phyloP scores from a whole-genome alignment of 768 basidiomycete species.

The Phanerodontia chrysosporium region DNA sequence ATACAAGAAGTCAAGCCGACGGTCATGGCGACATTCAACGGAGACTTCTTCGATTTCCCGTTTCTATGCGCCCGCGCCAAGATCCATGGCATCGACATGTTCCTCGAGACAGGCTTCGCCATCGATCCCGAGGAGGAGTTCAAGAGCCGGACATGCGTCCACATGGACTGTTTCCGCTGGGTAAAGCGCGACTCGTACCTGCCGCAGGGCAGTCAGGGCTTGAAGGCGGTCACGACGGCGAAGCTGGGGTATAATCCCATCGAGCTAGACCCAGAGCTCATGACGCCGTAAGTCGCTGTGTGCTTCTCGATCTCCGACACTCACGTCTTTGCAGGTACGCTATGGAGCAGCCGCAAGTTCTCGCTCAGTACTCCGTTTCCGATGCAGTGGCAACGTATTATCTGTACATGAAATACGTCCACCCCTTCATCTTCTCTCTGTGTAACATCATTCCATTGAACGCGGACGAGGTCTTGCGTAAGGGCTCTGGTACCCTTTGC shows the following conservation, averaged over 20 bases:
- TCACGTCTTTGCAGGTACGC: constrained; percentile 72
- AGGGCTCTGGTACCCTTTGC: constrained; percentile 94
- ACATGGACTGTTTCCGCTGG: constrained; percentile 99
- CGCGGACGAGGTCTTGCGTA: constrained; percentile 93
- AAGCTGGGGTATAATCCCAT: constrained; percentile 97
- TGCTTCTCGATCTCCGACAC: not conserved
- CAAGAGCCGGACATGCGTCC: constrained; percentile 87
- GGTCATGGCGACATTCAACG: constrained; percentile 97
- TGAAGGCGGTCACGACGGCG: constrained; percentile 95
- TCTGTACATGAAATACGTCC: constrained; percentile 99
- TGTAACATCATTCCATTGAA: constrained; percentile 98
- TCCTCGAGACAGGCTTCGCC: constrained; percentile 87
- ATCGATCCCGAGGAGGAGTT: constrained; percentile 93
- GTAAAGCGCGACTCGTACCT: constrained; percentile 98
- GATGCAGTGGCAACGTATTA: constrained; percentile 99
- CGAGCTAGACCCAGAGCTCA: constrained; percentile 95
- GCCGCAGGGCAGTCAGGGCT: constrained; percentile 95
- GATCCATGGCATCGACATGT: constrained; percentile 94
- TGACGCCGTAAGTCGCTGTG: constrained; percentile 87
- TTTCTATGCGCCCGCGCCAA: constrained; percentile 86
- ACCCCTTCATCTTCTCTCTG: constrained; percentile 97
- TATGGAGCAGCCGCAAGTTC: constrained; percentile 87
- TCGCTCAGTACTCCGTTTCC: constrained; percentile 98
- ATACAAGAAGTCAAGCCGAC: constrained; percentile 93
- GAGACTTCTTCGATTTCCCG: constrained; percentile 99